phyloP scores from a whole-genome alignment of 108 stramenopile genomes.

The Fragilariopsis cylindrus region DNA sequence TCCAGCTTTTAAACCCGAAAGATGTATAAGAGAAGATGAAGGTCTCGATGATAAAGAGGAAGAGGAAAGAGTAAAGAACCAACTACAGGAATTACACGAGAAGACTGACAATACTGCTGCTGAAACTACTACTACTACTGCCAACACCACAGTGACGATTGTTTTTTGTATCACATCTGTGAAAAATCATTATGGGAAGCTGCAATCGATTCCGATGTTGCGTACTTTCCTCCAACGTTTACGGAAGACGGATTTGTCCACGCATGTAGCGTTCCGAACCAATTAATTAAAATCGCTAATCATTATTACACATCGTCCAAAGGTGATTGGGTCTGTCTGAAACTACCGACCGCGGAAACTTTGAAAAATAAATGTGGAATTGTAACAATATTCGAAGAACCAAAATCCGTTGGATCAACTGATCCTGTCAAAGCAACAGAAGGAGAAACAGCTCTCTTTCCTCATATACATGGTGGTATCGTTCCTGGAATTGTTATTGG shows the following conservation, averaged over 20 bases:
- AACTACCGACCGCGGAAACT: slow-evolving; percentile 49
- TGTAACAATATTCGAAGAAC: slow-evolving; percentile 62
- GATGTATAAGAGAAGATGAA: slow-evolving; percentile 69
- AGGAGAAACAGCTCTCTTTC: slow-evolving; percentile 45
- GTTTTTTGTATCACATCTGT: slow-evolving; percentile 83
- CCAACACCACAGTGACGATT: slow-evolving; percentile 1
- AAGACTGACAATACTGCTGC: no score
- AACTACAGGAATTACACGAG: neutral
- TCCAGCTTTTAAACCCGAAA: slow-evolving; percentile 75
- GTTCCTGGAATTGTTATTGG: slow-evolving; percentile 65
- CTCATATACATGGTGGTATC: slow-evolving; percentile 87
- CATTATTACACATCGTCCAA: slow-evolving; percentile 63
- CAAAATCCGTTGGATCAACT: slow-evolving; percentile 65
- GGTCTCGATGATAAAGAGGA: neutral
- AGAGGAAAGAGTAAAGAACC: neutral
- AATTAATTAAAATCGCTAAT: slow-evolving; percentile 74
- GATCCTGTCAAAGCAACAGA: slow-evolving; percentile 20
- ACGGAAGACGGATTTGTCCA: slow-evolving; percentile 75
- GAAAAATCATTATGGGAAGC: slow-evolving; percentile 65
- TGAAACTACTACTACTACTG: neutral
- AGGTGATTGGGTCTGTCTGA: slow-evolving; percentile 85
- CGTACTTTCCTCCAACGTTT: slow-evolving; percentile 89
- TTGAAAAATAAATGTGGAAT: slow-evolving; percentile 55
- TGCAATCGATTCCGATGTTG: slow-evolving; percentile 39
- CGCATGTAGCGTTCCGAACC: slow-evolving; percentile 71